Evolutionary conservation across 2,329 filamentous ascomycete species (phyloP).

Genomic region (Monosporascus sp.): DNA sequence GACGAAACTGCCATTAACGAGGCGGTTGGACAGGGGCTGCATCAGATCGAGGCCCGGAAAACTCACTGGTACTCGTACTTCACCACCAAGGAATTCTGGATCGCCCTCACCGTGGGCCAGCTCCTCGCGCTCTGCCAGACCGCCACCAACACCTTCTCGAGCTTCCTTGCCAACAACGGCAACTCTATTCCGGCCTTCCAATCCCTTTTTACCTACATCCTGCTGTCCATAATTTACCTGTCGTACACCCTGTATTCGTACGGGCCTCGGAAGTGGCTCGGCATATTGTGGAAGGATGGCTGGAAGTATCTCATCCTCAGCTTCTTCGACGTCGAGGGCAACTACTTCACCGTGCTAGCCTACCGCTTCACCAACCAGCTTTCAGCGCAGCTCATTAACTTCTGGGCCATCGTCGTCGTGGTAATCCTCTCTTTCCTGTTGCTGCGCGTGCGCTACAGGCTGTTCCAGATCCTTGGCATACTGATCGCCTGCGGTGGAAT

Average conservation of each 20-base stretch:
- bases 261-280: slow-evolving; percentile 65
- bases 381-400: slow-evolving; percentile 93
- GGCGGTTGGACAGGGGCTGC: slow-evolving; percentile 46
- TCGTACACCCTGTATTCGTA: slow-evolving; percentile 74
- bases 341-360: slow-evolving; percentile 95
- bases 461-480: slow-evolving; percentile 81
- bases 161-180: slow-evolving; percentile 59
- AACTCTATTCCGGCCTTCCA: slow-evolving; percentile 93
- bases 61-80: slow-evolving; percentile 69
- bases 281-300: slow-evolving; percentile 63
- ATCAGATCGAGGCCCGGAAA: slow-evolving; percentile 49
- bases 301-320: slow-evolving; percentile 94
- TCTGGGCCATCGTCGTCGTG: slow-evolving; percentile 95
- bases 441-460: slow-evolving; percentile 83
- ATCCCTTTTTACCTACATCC: slow-evolving; percentile 88
- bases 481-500: slow-evolving; percentile 86
- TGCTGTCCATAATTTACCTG: slow-evolving; percentile 79
- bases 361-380: slow-evolving; percentile 91
- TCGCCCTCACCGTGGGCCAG: slow-evolving; percentile 76
- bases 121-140: slow-evolving; percentile 86
- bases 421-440: slow-evolving; percentile 78
- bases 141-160: slow-evolving; percentile 84
- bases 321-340: slow-evolving; percentile 92
- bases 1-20: slow-evolving; percentile 23
- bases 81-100: slow-evolving; percentile 80